Conservation (phyloP, 2,329 filamentous ascomycete genomes). For the Hypoxylon sp. region DNA sequence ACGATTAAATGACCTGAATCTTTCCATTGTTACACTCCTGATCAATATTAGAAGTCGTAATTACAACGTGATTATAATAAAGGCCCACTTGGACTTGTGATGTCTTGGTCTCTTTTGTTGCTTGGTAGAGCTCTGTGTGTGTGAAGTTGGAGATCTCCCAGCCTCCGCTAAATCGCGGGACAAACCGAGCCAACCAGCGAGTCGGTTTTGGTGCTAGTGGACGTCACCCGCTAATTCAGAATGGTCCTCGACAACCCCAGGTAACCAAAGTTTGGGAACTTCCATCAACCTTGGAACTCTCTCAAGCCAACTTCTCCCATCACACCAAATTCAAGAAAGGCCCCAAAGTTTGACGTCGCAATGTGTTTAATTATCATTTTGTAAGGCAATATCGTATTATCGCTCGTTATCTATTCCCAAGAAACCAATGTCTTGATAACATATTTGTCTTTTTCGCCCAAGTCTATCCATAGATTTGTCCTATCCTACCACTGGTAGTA, state of each 20-base stretch:
- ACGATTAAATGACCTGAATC: constrained; percentile 26
- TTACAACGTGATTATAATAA: not conserved
- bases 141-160: constrained; percentile 13
- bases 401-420: not conserved
- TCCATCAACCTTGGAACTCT: constrained; percentile 2
- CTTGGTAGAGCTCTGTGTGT: not conserved
- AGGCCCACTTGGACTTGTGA: not conserved
- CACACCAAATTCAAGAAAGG: not conserved
- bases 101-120: not conserved
- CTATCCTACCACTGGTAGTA: constrained; percentile 2
- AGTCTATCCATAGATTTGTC: not conserved
- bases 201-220: not conserved
- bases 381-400: not conserved
- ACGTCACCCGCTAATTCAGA: constrained; percentile 31
- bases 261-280: not conserved
- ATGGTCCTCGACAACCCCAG: not conserved
- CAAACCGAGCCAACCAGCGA: constrained; percentile 31
- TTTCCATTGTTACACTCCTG: not conserved
- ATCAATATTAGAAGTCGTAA: not conserved
- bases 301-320: not conserved
- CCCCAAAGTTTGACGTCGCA: not conserved
- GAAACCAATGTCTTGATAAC: not conserved
- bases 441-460: not conserved
- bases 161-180: constrained; percentile 22
- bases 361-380: not conserved